These are phyloP conservation scores for Rubus idaeus DNA, from an alignment of 306 rosid species.

Conservation along the genomic window DNA sequence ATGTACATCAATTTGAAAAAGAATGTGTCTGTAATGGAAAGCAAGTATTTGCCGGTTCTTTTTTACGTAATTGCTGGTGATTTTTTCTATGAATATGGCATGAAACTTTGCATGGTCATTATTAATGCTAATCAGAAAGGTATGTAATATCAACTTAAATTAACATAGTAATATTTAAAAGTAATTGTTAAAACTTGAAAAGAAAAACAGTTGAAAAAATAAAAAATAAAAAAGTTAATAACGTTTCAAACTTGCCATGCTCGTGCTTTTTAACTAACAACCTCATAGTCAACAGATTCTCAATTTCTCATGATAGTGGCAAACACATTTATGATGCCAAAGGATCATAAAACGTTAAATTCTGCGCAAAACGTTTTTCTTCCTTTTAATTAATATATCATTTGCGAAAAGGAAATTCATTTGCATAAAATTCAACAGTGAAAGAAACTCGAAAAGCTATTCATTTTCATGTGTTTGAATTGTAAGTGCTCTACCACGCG, in stretches of 20 bases:
- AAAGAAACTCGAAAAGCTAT: not conserved
- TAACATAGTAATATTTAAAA: slow-evolving; percentile 3
- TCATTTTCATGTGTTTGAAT: too few relatives aligned
- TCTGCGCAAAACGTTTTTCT: not conserved
- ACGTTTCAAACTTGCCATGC: slow-evolving; percentile 37
- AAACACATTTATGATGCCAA: not conserved
- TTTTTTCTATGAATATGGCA: not conserved
- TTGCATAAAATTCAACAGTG: not conserved
- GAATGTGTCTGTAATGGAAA: too few relatives aligned
- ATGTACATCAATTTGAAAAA: too few relatives aligned
- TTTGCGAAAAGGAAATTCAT: not conserved
- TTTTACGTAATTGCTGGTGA: not conserved
- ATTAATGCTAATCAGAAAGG: not conserved
- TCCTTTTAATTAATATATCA: not conserved
- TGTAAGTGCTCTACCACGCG: too few relatives aligned
- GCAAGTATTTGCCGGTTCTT: not conserved
- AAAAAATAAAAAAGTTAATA: slow-evolving; percentile 22
- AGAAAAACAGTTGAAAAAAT: not conserved
- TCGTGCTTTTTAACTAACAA: not conserved
- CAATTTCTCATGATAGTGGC: not conserved
- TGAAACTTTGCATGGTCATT: not conserved
- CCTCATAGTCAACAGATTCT: not conserved
- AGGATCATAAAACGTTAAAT: not conserved
- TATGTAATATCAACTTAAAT: not conserved
- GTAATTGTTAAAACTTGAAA: slow-evolving; percentile 27